Conservation (phyloP, 2,329 filamentous ascomycete genomes). For the Colletotrichum tofieldiae region DNA sequence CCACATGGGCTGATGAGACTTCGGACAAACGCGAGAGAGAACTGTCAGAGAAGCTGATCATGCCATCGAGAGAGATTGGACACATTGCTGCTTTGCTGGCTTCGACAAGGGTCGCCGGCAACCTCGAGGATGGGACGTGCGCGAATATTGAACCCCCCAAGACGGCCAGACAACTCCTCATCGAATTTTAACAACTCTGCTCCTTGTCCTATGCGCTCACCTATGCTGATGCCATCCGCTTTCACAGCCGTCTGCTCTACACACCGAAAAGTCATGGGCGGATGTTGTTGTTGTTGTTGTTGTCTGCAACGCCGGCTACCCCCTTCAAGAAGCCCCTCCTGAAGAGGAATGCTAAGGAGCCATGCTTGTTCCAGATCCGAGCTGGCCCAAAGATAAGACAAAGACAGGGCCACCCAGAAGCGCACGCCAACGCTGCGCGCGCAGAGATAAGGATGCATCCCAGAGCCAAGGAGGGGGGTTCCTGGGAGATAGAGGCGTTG, state of each 20-base stretch:
- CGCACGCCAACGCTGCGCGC: conserved; percentile 8
- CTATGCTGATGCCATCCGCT: background rate
- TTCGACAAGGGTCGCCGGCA: background rate
- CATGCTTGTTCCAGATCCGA: background rate
- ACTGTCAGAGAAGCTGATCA: background rate
- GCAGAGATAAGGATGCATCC: conserved; percentile 37
- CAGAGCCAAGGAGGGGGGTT: conserved; percentile 19
- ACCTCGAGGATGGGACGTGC: background rate
- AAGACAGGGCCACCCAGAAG: conserved; percentile 18
- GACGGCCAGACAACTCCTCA: background rate
- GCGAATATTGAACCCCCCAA: background rate
- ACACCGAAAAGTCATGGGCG: conserved; percentile 16
- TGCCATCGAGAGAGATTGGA: conserved; percentile 5
- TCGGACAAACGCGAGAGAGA: background rate
- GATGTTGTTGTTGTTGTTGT: conserved; percentile 19
- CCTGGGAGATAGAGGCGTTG: conserved; percentile 21
- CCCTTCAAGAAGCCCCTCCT: background rate
- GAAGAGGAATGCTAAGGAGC: conserved; percentile 1
- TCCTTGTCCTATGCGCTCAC: background rate
- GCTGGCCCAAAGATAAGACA: conserved; percentile 28
- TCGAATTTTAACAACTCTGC: background rate
- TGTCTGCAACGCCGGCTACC: background rate
- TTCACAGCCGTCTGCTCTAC: background rate
- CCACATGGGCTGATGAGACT: background rate
- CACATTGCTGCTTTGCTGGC: background rate